phyloP scores from a whole-genome alignment of 2,329 filamentous ascomycete species.

The Fusarium aywerte region DNA sequence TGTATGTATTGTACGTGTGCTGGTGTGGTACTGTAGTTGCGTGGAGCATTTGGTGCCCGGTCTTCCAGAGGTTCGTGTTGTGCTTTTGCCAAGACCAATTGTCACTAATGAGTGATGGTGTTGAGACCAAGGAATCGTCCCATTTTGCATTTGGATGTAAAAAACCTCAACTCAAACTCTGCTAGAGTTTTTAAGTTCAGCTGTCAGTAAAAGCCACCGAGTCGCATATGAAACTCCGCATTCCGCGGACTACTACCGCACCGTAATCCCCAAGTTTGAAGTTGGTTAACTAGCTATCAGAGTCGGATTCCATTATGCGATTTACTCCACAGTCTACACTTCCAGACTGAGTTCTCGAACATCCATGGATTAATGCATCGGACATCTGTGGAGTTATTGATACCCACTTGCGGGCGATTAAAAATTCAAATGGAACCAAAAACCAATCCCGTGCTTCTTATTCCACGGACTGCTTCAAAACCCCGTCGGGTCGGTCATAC shows the following conservation, averaged over 20 bases:
- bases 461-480: constrained; percentile 15
- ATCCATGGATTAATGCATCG: constrained; percentile 4
- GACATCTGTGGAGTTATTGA: constrained; percentile 15
- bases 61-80: constrained; percentile 16
- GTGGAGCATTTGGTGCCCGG: constrained; percentile 28
- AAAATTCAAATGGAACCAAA: not conserved
- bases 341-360: constrained; percentile 26
- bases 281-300: too few species aligned
- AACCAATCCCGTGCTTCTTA: constrained; percentile 19
- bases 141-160: not conserved
- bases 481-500: constrained; percentile 28
- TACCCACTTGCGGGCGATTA: constrained; percentile 6
- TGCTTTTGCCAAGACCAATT: constrained; percentile 9
- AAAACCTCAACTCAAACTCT: constrained; percentile 6
- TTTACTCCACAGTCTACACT: constrained; percentile 3
- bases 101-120: constrained; percentile 1
- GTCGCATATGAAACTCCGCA: constrained; percentile 7
- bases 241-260: constrained; percentile 7
- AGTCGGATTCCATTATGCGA: not conserved
- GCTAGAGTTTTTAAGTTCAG: not conserved
- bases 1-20: not conserved
- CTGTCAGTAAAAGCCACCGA: not conserved
- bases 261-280: too few species aligned
- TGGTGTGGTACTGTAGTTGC: not conserved
- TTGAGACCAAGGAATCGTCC: constrained; percentile 5